Base-by-base conservation (phyloP, 1,284 basidiomycete genomes). In the Xanthoconium separans region DNA sequence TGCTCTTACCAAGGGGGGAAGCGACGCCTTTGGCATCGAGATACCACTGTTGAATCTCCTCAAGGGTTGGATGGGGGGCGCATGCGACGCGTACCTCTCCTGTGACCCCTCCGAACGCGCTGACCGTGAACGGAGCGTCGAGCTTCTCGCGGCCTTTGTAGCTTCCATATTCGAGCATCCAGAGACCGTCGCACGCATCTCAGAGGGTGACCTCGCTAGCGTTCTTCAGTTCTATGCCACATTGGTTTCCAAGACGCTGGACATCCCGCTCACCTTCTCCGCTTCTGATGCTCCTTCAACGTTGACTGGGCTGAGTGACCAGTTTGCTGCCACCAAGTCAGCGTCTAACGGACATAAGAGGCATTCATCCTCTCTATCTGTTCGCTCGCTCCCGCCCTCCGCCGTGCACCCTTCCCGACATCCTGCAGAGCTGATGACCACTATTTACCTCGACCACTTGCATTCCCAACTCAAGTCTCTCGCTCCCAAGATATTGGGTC, bases 11-110 rank as follows among this genome's bases (percentile, higher is more conserved):
- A 76, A 74, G 53, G 77, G 75, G 33, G 85, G 84, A 13, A 63
- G 71, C 5, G 83, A 86, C 45, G 76, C 84, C n/a, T 68, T 81
- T 18, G 88, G 87, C 6, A 78, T 88, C 57, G 88, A 90, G 66
- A 66, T 74, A 9, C 68, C 73, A 22, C 64, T 89, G 29, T 69
- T 89, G 16, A 70, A 73, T 36, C 65, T 85, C 42, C 70, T 90
- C 45, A 77, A 79, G 58, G 65, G 72, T 7, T 91, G 88, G 87
- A 82, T 87, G 37, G 72, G 78, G 43, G 77, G 77, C 27, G 84
- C 82, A 4, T 87, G 87, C 53, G 77, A 81, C 15, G 80, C 78
- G 0, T 71, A 85, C 31, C 61, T 81, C 43, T 64, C 65, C 8
- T 63, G 62, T 5, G 71, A 79, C 42, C 60, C 65, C 4, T 57